Evolutionary conservation across 148 eudicot species (phyloP).

Genomic region (Dysphania ambrosioides): DNA sequence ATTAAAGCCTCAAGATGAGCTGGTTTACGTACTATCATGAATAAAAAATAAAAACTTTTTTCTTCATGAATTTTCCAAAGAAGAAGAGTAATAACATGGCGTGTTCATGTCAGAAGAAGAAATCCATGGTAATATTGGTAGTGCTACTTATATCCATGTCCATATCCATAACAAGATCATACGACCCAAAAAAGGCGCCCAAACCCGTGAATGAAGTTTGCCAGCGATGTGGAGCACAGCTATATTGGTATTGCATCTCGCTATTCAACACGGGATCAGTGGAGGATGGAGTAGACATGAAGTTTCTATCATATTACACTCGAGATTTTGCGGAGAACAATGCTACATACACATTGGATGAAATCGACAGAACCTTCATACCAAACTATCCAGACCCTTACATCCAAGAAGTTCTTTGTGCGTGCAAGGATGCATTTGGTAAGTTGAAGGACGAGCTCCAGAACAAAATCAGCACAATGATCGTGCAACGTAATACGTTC

Average conservation of each 20-base stretch:
- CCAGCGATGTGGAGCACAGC: background rate
- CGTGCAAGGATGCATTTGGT: constrained; percentile 23
- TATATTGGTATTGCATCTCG: constrained; percentile 8
- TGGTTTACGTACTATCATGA: no score
- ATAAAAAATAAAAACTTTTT: no score
- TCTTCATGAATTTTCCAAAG: no score
- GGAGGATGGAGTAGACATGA: constrained; percentile 4
- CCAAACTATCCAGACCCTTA: constrained; percentile 18
- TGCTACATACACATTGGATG: constrained; percentile 6
- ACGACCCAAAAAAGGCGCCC: constrained; percentile 15
- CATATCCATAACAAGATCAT: background rate
- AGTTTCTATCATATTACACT: constrained; percentile 10
- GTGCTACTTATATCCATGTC: background rate
- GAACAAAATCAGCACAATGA: constrained; percentile 22
- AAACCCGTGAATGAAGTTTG: constrained; percentile 19
- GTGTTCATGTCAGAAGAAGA: background rate
- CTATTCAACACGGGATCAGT: constrained; percentile 23
- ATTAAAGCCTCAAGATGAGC: no score
- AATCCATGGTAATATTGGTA: background rate
- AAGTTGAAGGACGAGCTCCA: background rate
- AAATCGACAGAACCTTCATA: constrained; percentile 10
- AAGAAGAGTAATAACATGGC: no score
- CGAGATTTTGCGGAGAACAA: constrained; percentile 19
- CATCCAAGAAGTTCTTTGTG: constrained; percentile 15
- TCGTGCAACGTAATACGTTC: background rate